Percentiles rank a stretch among this genome's conserved stretches.
These are phyloP conservation scores for Pseudozyma sp. DNA, from an alignment of 1,284 basidiomycete genomes.

Conservation along the genomic window DNA sequence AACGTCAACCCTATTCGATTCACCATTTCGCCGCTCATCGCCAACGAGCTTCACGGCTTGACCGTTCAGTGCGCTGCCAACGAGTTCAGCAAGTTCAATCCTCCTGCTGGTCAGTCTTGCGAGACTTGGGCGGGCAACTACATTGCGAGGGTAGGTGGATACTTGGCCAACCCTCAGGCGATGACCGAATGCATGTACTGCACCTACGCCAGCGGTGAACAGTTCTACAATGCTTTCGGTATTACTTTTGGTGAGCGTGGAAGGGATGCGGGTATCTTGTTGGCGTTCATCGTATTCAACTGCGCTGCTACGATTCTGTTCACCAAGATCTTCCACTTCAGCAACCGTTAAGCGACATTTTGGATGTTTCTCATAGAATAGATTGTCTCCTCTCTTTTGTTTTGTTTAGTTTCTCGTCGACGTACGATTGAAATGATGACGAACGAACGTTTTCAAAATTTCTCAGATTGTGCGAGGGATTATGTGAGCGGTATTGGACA, in stretches of 20 bases:
- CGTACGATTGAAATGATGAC: neutral
- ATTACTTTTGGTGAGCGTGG: conserved; percentile 73
- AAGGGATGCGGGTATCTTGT: conserved; percentile 55
- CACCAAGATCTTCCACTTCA: conserved; percentile 52
- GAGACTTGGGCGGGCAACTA: conserved; percentile 70
- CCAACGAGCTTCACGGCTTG: conserved; percentile 83
- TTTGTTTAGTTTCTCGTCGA: conserved; percentile 2
- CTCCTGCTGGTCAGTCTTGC: conserved; percentile 82
- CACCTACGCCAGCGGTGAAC: conserved; percentile 76
- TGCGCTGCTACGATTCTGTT: conserved; percentile 36
- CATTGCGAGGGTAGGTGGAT: conserved; percentile 77
- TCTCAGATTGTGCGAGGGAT: neutral
- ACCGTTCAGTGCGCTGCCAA: conserved; percentile 76
- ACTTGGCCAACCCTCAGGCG: conserved; percentile 79
- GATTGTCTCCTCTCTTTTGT: neutral
- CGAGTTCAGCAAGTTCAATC: conserved; percentile 76
- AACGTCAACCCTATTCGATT: conserved; percentile 61
- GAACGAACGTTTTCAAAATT: neutral
- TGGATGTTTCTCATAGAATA: conserved; percentile 5
- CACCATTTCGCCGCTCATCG: conserved; percentile 73
- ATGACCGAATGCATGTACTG: conserved; percentile 79
- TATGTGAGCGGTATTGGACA: neutral
- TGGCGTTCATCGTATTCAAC: conserved; percentile 59
- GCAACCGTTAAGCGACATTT: conserved; percentile 36
- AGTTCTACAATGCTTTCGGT: conserved; percentile 79